A percentile compares a stretch with the other conserved stretches of the same genome.
phyloP scores from a whole-genome alignment of 345 rosid genomes.

The Brassica juncea region DNA sequence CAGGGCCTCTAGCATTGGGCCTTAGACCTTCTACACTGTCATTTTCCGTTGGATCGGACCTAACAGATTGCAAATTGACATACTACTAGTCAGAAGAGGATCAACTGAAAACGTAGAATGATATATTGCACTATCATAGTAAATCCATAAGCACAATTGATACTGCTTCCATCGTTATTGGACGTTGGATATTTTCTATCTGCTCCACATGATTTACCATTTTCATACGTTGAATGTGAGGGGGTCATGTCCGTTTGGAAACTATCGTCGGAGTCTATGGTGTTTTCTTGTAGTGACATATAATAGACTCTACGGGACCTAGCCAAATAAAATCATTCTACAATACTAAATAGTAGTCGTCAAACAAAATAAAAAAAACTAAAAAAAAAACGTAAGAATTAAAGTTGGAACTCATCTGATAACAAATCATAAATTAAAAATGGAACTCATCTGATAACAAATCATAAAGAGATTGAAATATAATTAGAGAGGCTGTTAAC shows the following conservation, averaged over 20 bases:
- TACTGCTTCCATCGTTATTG: constrained; percentile 95
- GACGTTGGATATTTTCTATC: constrained; percentile 94
- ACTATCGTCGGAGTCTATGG: no score
- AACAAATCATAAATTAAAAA: neutral
- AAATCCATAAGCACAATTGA: constrained; percentile 97
- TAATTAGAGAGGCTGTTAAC: neutral
- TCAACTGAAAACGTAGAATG: constrained; percentile 5
- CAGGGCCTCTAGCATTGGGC: constrained; percentile 99
- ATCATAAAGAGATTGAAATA: neutral
- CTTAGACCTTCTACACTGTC: constrained; percentile 99
- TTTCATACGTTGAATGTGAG: no score
- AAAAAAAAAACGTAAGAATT: neutral
- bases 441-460: neutral
- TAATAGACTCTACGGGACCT: no score
- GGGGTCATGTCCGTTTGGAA: no score
- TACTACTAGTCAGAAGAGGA: constrained; percentile 13
- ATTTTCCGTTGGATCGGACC: constrained; percentile 99
- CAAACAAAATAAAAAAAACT: neutral
- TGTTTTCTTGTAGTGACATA: no score
- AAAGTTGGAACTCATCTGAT: neutral
- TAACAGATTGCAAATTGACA: constrained; percentile 41
- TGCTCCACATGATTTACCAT: constrained; percentile 83
- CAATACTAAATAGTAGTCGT: neutral
- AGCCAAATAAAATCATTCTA: no score
- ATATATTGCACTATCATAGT: constrained; percentile 51